phyloP scores from a whole-genome alignment of 305 asterid species.

The Solanum hybrid region DNA sequence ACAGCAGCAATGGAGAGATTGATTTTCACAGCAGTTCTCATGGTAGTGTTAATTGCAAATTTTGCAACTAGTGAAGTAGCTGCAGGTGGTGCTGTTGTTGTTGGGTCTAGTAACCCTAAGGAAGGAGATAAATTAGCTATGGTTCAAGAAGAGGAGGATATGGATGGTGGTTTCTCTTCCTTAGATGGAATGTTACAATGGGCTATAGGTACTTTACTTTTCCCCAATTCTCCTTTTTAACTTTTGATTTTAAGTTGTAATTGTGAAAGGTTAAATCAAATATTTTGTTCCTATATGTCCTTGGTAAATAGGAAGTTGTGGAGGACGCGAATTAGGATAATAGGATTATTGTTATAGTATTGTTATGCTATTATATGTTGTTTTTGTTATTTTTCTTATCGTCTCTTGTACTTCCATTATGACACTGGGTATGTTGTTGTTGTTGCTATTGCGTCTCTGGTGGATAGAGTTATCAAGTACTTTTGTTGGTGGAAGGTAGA shows the following conservation, averaged over 20 bases:
- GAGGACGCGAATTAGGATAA: background rate
- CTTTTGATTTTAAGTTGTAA: background rate
- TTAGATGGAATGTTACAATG: slow-evolving; percentile 73
- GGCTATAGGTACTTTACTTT: slow-evolving; percentile 48
- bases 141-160: slow-evolving; percentile 9
- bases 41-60: background rate
- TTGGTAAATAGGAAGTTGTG: background rate
- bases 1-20: background rate
- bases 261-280: background rate
- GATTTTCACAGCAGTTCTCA: background rate
- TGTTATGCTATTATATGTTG: background rate
- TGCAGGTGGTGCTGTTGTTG: background rate
- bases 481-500: background rate
- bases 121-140: background rate
- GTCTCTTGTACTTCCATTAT: background rate
- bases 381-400: no score
- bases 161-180: slow-evolving; percentile 73
- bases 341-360: background rate
- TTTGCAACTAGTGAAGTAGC: background rate
- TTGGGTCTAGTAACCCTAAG: background rate
- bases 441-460: background rate
- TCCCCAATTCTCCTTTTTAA: background rate
- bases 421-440: background rate
- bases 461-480: background rate
- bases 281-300: background rate